These are phyloP conservation scores for Immersiporthe knoxdaviesiana DNA, from an alignment of 2,329 filamentous ascomycete species.

Conservation along the genomic window DNA sequence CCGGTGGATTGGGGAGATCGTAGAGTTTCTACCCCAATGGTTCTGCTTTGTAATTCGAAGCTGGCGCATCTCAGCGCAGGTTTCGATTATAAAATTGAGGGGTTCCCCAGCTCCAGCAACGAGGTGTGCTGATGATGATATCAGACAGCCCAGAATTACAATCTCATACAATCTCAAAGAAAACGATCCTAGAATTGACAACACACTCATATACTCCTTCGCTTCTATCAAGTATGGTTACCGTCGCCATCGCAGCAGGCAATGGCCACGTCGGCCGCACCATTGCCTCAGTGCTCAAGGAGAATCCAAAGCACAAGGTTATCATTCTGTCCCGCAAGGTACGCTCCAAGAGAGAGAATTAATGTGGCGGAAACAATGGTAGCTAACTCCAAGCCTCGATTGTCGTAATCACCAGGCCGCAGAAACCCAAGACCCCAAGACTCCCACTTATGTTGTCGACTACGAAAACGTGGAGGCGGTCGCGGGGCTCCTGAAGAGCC, in stretches of 20 bases:
- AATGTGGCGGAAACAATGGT: background rate
- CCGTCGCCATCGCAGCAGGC: background rate
- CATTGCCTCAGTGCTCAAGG: background rate
- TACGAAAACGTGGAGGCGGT: background rate
- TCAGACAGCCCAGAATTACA: background rate
- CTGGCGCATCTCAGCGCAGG: background rate
- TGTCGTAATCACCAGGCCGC: background rate
- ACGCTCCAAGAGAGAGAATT: too few relatives aligned
- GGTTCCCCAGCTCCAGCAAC: background rate
- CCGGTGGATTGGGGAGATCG: background rate
- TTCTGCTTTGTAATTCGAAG: background rate
- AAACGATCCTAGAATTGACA: background rate
- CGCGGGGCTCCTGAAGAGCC: background rate
- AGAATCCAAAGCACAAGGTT: background rate
- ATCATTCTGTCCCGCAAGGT: background rate
- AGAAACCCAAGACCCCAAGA: background rate
- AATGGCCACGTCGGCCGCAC: background rate
- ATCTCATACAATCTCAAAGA: background rate
- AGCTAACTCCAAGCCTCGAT: background rate
- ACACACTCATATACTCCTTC: background rate
- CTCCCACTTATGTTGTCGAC: conserved; percentile 1
- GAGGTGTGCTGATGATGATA: background rate
- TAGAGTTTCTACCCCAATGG: background rate
- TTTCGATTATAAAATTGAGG: background rate
- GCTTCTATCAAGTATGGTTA: background rate